Conservation (phyloP, 345 rosid genomes). For the Excoecaria agallocha region DNA sequence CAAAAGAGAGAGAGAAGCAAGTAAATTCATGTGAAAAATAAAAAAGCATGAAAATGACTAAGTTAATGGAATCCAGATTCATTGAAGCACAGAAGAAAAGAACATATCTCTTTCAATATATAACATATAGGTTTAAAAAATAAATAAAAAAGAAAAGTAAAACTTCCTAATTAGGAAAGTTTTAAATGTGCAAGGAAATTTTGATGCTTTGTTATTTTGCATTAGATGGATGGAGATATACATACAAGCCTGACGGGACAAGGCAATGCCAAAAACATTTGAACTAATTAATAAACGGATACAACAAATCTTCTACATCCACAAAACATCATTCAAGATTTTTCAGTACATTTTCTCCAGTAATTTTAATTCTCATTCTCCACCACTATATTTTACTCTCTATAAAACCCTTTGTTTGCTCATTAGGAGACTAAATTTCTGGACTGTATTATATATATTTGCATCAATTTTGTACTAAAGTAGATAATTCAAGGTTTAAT, state of each 20-base stretch:
- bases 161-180: constrained; percentile 2
- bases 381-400: not conserved
- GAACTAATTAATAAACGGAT: not conserved
- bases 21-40: no score
- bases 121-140: not conserved
- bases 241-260: not conserved
- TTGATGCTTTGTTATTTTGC: constrained; percentile 12
- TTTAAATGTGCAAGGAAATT: not conserved
- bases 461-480: not conserved
- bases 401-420: not conserved
- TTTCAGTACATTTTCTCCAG: not conserved
- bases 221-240: not conserved
- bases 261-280: not conserved
- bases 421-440: not conserved
- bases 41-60: not conserved
- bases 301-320: not conserved
- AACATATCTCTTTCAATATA: not conserved
- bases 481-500: constrained; percentile 1
- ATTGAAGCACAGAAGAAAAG: not conserved
- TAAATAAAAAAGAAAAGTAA: not conserved
- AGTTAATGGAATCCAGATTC: constrained; percentile 7
- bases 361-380: not conserved
- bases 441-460: not conserved
- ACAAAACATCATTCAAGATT: not conserved
- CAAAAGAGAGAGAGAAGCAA: not conserved